Evolutionary conservation across 23 red algal genomes (phyloP), one percentile per base, ranked within the genome.

Genomic region (Gracilaria vermiculophylla): DNA sequence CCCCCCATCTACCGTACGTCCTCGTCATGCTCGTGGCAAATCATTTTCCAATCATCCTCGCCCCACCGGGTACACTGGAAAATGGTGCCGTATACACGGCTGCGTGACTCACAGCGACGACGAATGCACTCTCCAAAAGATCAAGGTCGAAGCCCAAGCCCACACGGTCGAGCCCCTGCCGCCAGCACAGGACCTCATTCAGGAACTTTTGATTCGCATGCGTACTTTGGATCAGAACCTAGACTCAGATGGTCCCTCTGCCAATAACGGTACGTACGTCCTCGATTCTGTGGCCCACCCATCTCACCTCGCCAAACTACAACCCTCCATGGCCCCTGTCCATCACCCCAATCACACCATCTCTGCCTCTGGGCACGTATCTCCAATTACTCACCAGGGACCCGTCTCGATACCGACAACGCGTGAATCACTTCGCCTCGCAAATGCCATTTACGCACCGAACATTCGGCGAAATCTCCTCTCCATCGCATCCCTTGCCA

Each of bases 231-330:
- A 32, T 34, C 32, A 41, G 34, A 69, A 69, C 20, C 34, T 42
- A 34, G 56, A 62, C 56, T n/a, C n/a, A n/a, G n/a, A n/a, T n/a
- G n/a, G n/a, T n/a, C n/a, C n/a, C n/a, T n/a, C 8, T 28, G 21
- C 2, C 12, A 25, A 69, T 15, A 42, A 69, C 37, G 34, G 64
- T 69, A 69, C 6, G 72, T 54, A 33, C 72, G 24, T 82, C 2
- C 78, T 64, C 9, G 78, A 82, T 45, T 64, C 54, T 65, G 54
- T 25, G 5, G 78, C 78, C 27, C 3, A 62, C 24, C 78, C 78
- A 6, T 64, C 78, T 56, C 78, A 82, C 57, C 19, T 36, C 7
- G 33, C 78, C 27, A 82, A 35, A 13, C 31, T 25, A 24, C 57
- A 28, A 3, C 39, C 36, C 52, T 34, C 56, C 39, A 81, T 61